Evolutionary conservation across 495 filamentous ascomycete species (phyloP).

Genomic region (Neohortaea acidophila): DNA sequence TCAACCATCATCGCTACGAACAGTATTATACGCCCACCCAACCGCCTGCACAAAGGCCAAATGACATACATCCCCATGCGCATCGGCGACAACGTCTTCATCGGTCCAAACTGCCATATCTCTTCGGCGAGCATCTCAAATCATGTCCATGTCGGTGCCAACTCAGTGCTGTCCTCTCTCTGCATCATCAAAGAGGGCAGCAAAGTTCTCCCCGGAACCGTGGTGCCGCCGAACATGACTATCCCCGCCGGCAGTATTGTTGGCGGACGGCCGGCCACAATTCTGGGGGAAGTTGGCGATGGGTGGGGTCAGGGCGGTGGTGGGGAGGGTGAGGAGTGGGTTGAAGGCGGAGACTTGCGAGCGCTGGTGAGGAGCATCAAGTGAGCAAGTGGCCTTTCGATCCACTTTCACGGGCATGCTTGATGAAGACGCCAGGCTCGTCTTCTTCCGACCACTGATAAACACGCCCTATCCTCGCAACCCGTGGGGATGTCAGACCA

Average conservation of each 20-base stretch:
- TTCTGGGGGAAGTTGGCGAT: conserved; percentile 76
- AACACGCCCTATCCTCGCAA: no score
- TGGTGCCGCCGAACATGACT: conserved; percentile 77
- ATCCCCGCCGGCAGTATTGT: conserved; percentile 81
- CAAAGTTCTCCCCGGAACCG: conserved; percentile 62
- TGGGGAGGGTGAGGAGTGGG: conserved; percentile 23
- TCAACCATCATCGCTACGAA: conserved; percentile 71
- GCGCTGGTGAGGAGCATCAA: conserved; percentile 28
- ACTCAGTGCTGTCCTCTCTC: conserved; percentile 63
- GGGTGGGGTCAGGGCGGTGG: conserved; percentile 45
- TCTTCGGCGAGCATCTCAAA: conserved; percentile 17
- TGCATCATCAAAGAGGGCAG: conserved; percentile 84
- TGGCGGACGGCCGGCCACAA: conserved; percentile 61
- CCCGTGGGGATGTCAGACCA: no score
- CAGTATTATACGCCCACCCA: conserved; percentile 61
- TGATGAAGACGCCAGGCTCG: conserved; percentile 11
- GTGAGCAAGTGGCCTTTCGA: no score
- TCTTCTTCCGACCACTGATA: no score
- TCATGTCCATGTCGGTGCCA: conserved; percentile 67
- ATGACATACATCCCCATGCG: conserved; percentile 66
- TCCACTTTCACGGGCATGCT: no score
- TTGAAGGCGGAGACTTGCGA: conserved; percentile 30
- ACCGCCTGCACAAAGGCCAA: conserved; percentile 47
- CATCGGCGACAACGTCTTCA: conserved; percentile 83
- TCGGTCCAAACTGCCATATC: conserved; percentile 43